Evolutionary conservation across 192 early-diverging fungal genomes (phyloP), one percentile per base, ranked within the genome.

Genomic region (Phlyctochytrium arcticum): DNA sequence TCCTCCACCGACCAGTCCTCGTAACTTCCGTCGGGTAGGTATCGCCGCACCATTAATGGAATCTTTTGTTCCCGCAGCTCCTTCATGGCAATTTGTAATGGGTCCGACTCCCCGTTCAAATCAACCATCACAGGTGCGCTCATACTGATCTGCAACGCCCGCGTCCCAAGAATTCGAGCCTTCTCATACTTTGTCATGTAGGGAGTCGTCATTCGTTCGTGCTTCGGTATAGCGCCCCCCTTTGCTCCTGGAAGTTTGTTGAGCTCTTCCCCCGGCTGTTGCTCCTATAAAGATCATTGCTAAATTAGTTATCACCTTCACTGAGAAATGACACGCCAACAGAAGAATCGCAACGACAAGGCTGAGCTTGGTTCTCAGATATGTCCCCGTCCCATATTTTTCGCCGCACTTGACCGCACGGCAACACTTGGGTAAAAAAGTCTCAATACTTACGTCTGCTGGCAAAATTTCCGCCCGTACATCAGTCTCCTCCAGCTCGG

Each of bases 181-280:
- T 90, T 88, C 76, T 98, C 96, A 78, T 98, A 98, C 71, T 96
- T 97, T 53, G 96, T 98, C 92, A 98, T 92, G 74, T 95, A 98
- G 31, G 96, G 94, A 24, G 96, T 97, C 9, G 96, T 97, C 50
- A 91, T 87, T 63, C 88, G 88, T 68, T 93, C 39, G 24, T 79
- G 91, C 69, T 88, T 88, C n/a, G 79, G 68, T 34, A 85, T 77
- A n/a, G 74, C 67, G 2, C 66, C 62, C 36, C 59, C 69, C 19
- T 26, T 29, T 3, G 47, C 9, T 12, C 42, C 12, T 23, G 47
- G 29, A 17, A 57, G 46, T 60, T 21, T 6, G 19, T 33, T 49
- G 3, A 15, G n/a, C 3, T 34, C 36, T 39, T 48, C 23, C 7
- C 4, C 24, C 23, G 27, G 54, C 48, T 32, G 44, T 21, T 19